Evolutionary conservation across 257 asterid genomes (phyloP).

Genomic region (Ilex aquifolium): DNA sequence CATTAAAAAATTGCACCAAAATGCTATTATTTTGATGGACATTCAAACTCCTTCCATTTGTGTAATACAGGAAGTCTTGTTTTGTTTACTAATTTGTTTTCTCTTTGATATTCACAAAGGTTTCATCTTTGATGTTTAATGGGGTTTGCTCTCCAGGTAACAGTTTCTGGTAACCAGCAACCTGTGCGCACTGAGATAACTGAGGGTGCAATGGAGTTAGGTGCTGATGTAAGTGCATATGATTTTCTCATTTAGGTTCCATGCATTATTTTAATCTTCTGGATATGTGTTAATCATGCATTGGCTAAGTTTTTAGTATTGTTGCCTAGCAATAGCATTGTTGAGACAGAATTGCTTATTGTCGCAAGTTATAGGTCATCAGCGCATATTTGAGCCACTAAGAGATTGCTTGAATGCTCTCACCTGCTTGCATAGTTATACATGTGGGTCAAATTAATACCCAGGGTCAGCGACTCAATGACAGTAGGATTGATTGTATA

Average conservation of each 20-base stretch:
- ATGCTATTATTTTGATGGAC: too few relatives aligned
- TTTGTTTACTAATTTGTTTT: too few relatives aligned
- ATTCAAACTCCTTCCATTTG: too few relatives aligned
- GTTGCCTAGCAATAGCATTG: neutral
- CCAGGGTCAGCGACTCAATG: too few relatives aligned
- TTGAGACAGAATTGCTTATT: neutral
- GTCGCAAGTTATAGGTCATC: neutral
- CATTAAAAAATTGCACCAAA: too few relatives aligned
- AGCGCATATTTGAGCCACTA: neutral
- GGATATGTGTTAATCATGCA: neutral
- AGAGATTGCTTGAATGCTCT: constrained; percentile 26
- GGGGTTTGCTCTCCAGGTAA: constrained; percentile 28
- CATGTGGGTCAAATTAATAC: too few relatives aligned
- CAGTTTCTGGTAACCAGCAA: constrained; percentile 90
- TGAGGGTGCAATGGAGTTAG: constrained; percentile 95
- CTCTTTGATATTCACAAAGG: too few relatives aligned
- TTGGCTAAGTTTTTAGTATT: too few relatives aligned
- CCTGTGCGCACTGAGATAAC: constrained; percentile 93
- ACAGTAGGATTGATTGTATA: too few relatives aligned
- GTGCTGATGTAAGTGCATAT: constrained; percentile 59
- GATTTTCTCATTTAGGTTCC: neutral
- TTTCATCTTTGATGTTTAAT: too few relatives aligned
- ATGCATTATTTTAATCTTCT: neutral
- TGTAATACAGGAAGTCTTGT: too few relatives aligned
- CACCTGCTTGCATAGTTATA: too few relatives aligned